Evolutionary conservation across 2,329 filamentous ascomycete species (phyloP), one percentile per base, ranked within the genome.

Genomic region (Paraconiothyrium sp.): DNA sequence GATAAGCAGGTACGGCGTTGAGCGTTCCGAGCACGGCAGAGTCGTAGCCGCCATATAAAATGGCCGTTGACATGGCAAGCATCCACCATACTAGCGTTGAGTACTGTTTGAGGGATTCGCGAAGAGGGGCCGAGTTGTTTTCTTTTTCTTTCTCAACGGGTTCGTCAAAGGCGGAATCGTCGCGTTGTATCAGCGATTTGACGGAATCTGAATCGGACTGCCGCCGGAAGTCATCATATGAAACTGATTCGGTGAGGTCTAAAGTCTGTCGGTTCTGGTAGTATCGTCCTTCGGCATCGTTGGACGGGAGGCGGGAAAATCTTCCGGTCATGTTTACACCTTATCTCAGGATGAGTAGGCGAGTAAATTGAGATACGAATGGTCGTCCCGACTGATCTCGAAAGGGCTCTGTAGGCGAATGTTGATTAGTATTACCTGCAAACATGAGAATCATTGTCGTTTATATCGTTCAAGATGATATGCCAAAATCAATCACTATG

Each of bases 1-100:
- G 54, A 24, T 47, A 56, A 14, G 54, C 54, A 2, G 27, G 27
- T 13, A 56, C 32, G 16, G 41, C 2, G 32, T 47, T 56, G 41
- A 56, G 41, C 11, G 16, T 8, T 3, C 41, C 41, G 10, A 89
- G 80, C 20, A 67, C 51, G 20, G 51, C 60, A 1, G 55, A 56
- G 27, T 67, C 65, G 48, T 58, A 67, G 14, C 65, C 65, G 22
- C 58, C 22, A 48, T 65, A 64, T 7, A 67, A 54, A 41, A 67
- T 62, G 4, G 57, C 60, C 6, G 47, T 63, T 3, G 62, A 58
- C 58, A 65, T 61, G 51, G 46, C 55, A 11, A 67, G 57, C 54
- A 61, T 58, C 59, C 62, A 67, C 50, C 65, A 60, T 11, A 65
- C 57, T 9, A 63, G 47, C 32, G 49, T 63, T 13, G 58, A 62